Evolutionary conservation across 2,329 filamentous ascomycete species (phyloP), one percentile per base, ranked within the genome.

Genomic region (Fusarium camptoceras): DNA sequence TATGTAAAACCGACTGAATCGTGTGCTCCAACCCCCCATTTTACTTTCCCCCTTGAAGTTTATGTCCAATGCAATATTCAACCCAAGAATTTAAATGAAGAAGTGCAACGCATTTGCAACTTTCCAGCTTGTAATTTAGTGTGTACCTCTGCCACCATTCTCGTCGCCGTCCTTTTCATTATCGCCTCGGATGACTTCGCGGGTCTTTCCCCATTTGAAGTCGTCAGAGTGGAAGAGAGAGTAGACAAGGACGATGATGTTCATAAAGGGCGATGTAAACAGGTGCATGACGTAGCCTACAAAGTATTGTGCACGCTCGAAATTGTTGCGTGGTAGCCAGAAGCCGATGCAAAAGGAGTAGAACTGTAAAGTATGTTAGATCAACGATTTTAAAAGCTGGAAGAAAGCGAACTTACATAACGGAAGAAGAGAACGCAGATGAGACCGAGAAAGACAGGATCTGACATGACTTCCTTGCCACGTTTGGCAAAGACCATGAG

Each of bases 161-260:
- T 71, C 71, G 9, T 74, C 76, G 14, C 66, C 70, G 5, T 74
- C 73, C 44, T 77, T 75, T 24, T 78, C 76, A 2, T 74, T 67
- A 2, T 63, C 58, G 5, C 69, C 76, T 14, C 65, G 62, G 28
- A 81, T 57, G 34, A 82, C 80, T 30, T 82, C 79, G 3, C 81
- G 73, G 2, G 82, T 84, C 75, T 84, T 84, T 18, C 82, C 82
- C 82, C 82, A 84, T 59, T 80, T 81, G 74, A 84, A 84, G 68
- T 82, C 81, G 58, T 84, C 82, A 8, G 82, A 80, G 54, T 83
- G 75, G 46, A 80, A 73, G 20, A 84, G 75, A 1, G 82, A 82
- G 60, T 83, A 83, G 3, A 79, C 66, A 15, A 84, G 63, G 31
- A 83, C 78, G 41, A 82, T 73, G 27, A 84, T 80, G 71, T 83